These are phyloP conservation scores for Russula lepida DNA, from an alignment of 768 basidiomycete genomes.

Conservation along the genomic window DNA sequence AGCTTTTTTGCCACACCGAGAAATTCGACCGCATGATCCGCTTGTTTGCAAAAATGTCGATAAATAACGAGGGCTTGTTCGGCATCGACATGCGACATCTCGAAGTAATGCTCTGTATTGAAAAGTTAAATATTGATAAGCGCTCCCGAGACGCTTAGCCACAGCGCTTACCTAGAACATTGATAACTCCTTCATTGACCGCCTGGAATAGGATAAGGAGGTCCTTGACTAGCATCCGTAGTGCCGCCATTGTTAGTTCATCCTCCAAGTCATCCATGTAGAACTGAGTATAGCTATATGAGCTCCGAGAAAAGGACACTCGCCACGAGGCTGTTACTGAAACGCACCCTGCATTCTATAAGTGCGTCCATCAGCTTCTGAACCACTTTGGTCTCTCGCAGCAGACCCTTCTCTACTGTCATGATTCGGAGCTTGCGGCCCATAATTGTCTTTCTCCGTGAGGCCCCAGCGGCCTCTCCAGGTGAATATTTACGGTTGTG, in stretches of 20 bases:
- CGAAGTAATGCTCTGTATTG: slow-evolving; percentile 88
- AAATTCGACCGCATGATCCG: slow-evolving; percentile 87
- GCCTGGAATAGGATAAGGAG: slow-evolving; percentile 92
- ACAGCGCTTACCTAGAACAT: slow-evolving; percentile 54
- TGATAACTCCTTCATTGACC: slow-evolving; percentile 89
- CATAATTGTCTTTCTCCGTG: slow-evolving; percentile 65
- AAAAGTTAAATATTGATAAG: not conserved
- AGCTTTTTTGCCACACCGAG: slow-evolving; percentile 88
- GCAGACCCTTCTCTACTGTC: slow-evolving; percentile 91
- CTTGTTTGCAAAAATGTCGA: slow-evolving; percentile 89
- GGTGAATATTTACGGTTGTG: slow-evolving; percentile 6
- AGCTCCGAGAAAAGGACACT: not conserved
- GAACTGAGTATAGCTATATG: slow-evolving; percentile 45
- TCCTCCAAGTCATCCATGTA: slow-evolving; percentile 92
- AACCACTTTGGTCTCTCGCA: slow-evolving; percentile 86
- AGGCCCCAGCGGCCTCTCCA: slow-evolving; percentile 6
- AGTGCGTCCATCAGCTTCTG: slow-evolving; percentile 85
- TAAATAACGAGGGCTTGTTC: slow-evolving; percentile 78
- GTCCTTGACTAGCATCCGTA: slow-evolving; percentile 94
- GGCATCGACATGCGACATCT: slow-evolving; percentile 95
- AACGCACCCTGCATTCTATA: slow-evolving; percentile 77
- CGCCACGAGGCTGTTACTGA: not conserved
- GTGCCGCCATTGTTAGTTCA: slow-evolving; percentile 78
- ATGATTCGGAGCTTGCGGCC: slow-evolving; percentile 82
- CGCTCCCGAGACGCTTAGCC: slow-evolving; percentile 28